Evolutionary conservation across 441 rosid genomes (phyloP), one percentile per base, ranked within the genome.

Genomic region (Brassica hybrid): DNA sequence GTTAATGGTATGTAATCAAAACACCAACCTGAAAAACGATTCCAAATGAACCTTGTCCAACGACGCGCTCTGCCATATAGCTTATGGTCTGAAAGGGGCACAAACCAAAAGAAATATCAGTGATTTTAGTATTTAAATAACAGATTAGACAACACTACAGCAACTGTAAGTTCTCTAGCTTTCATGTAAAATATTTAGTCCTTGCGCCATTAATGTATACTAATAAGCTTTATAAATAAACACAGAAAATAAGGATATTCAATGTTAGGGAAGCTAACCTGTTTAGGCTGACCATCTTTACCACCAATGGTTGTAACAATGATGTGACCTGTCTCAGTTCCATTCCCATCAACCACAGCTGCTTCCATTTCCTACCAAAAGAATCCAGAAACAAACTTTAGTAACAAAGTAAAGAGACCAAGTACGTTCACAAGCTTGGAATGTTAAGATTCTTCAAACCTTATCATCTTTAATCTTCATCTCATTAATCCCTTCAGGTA

Each of bases 281-380:
- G 88, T 76, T 82, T 86, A 38, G 85, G 87, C 73, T 82, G 85
- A 14, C 88, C 89, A 75, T 84, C 86, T 81, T 79, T 74, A 57
- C 85, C 87, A 74, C 88, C 88, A 81, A 85, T 88, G 50, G 87
- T 88, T 30, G 83, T 83, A 56, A 86, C 83, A 56, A 85, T 82
- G 6, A 82, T 85, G 70, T 85, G 89, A 43, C 88, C 89, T 0
- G 87, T 84, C 67, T 86, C 87, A 65, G 91, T 88, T 71, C 85
- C 88, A 74, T 84, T 81, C 76, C 87, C 87, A 74, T 86, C 87
- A 36, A 85, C 81, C 30, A 88, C 83, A 38, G 89, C 84, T 13
- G 86, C 86, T 83, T 76, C 86, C 87, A 84, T 85, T 74, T 88
- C 91, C 89, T 88, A 83, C 56, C 7, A n/a, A n/a, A 78, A 48